Conservation (phyloP, 306 rosid genomes). For the Inga laurina region DNA sequence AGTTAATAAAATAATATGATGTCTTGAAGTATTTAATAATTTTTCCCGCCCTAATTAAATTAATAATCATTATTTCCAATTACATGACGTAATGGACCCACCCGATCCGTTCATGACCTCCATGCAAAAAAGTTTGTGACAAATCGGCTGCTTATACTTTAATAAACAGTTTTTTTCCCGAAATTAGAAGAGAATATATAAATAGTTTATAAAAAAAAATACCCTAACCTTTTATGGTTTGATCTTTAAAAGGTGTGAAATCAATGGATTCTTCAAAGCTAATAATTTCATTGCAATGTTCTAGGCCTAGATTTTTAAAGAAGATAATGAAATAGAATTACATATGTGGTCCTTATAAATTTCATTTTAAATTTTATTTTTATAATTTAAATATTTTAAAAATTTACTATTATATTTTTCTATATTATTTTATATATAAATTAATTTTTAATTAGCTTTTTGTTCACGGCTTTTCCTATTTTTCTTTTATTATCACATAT, state of each 20-base stretch:
- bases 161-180: neutral
- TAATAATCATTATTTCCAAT: conserved; percentile 39
- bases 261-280: neutral
- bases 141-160: neutral
- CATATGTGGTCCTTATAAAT: neutral
- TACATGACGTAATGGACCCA: conserved; percentile 39
- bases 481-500: neutral
- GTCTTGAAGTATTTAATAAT: neutral
- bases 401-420: too few relatives aligned
- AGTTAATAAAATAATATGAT: neutral
- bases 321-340: too few relatives aligned
- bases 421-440: too few relatives aligned
- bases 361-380: too few relatives aligned
- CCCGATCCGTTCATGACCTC: neutral
- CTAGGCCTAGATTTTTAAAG: neutral
- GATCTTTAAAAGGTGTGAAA: neutral
- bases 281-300: neutral
- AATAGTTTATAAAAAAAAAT: neutral
- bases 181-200: neutral
- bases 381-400: too few relatives aligned
- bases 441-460: too few relatives aligned
- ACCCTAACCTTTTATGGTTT: neutral
- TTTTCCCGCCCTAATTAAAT: neutral
- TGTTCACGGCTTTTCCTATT: too few relatives aligned
- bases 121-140: neutral